Conservation (phyloP, 75 land plant species). For the Selaginella moellendorffii region DNA sequence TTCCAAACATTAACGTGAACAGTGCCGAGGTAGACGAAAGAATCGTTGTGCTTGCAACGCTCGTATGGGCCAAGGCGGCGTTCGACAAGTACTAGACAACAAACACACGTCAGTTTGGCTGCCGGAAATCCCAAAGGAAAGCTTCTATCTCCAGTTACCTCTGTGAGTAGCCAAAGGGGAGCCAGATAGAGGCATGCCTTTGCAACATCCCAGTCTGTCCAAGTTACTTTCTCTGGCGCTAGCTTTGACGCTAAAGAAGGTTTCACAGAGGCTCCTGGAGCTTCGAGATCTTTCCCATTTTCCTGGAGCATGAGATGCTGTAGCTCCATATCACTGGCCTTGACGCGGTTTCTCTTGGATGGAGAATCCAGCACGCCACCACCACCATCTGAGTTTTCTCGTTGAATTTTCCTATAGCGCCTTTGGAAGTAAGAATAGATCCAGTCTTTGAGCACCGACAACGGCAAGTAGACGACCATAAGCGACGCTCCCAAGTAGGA, state of each 20-base stretch:
- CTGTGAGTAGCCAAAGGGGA: slow-evolving; percentile 84
- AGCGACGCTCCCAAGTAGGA: slow-evolving; percentile 91
- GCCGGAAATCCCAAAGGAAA: neutral
- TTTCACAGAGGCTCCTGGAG: too few relatives aligned
- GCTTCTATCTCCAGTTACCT: slow-evolving; percentile 34
- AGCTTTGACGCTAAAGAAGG: slow-evolving; percentile 12
- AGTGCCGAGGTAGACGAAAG: slow-evolving; percentile 86
- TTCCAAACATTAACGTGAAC: slow-evolving; percentile 78
- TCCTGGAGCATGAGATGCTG: slow-evolving; percentile 30
- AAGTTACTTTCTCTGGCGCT: slow-evolving; percentile 3
- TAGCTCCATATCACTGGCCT: slow-evolving; percentile 38
- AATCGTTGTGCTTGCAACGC: slow-evolving; percentile 94
- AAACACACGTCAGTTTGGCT: neutral
- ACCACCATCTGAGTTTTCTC: slow-evolving; percentile 15
- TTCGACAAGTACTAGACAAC: slow-evolving; percentile 72
- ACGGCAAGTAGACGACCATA: slow-evolving; percentile 80
- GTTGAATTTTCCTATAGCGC: slow-evolving; percentile 19
- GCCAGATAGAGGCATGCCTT: slow-evolving; percentile 55
- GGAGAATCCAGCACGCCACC: slow-evolving; percentile 27
- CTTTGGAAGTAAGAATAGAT: slow-evolving; percentile 28
- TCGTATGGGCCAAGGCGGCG: slow-evolving; percentile 84
- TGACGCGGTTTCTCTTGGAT: slow-evolving; percentile 19
- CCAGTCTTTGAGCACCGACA: slow-evolving; percentile 60
- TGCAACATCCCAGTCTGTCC: slow-evolving; percentile 37
- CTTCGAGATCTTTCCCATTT: too few relatives aligned